Evolutionary conservation across 352 stramenopile species (phyloP).

Genomic region (Globisporangium orthogonon): DNA sequence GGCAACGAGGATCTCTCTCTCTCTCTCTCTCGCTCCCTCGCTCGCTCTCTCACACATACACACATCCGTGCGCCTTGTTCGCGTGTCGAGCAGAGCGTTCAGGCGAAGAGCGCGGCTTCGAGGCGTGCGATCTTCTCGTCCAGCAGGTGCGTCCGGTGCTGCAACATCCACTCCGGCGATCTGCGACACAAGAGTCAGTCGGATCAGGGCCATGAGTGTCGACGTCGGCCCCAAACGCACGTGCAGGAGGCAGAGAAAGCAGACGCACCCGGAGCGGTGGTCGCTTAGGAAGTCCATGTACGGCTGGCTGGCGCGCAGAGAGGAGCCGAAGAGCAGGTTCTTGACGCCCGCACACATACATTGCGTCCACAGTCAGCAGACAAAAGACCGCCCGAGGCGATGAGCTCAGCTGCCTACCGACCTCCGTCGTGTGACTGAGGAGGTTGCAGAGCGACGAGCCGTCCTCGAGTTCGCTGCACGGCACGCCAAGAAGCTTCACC

Average conservation of each 20-base stretch:
- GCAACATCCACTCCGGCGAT: constrained; percentile 40
- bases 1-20: too few relatives aligned
- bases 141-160: constrained; percentile 26
- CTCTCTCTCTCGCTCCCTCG: too few relatives aligned
- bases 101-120: constrained; percentile 30
- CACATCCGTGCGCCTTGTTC: too few relatives aligned
- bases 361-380: too few relatives aligned
- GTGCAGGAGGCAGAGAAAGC: neutral
- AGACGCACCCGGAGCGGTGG: constrained; percentile 33
- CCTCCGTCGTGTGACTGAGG: constrained; percentile 59
- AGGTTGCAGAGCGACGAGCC: constrained; percentile 47
- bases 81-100: neutral
- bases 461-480: constrained; percentile 46
- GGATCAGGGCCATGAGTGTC: neutral
- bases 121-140: constrained; percentile 40
- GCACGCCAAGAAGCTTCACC: constrained; percentile 35
- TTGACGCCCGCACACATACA: constrained; percentile 6
- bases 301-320: constrained; percentile 35
- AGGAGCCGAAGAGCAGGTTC: constrained; percentile 43
- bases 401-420: constrained; percentile 10
- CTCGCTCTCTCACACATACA: too few relatives aligned
- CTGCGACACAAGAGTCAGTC: constrained; percentile 10
- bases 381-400: neutral
- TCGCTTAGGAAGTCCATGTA: constrained; percentile 54
- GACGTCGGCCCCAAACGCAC: neutral